Evolutionary conservation across 2,329 filamentous ascomycete species (phyloP), one percentile per base, ranked within the genome.

Genomic region (Ophiostoma australiae): DNA sequence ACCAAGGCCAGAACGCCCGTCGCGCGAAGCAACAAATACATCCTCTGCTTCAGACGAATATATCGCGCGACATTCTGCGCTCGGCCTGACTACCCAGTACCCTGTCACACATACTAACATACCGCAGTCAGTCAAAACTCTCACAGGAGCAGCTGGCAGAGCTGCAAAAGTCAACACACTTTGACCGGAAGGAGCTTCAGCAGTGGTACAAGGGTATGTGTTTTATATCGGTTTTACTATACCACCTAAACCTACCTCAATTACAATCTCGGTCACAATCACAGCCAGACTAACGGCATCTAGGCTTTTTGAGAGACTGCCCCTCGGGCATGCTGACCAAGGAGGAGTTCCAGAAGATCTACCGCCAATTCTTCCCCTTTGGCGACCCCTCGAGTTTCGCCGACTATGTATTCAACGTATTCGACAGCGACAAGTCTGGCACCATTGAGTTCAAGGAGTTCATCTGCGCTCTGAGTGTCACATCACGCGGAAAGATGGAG

Each of bases 401-500:
- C 79, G 94, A 98, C 82, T 98, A 98, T 80, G 95, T 99, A 73
- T 99, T 99, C 84, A 97, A 97, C 77, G 95, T 99, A 55, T 99
- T 99, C 80, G 95, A 99, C 81, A 91, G 92, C 79, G 95, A 99
- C 82, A 96, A 97, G 78, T 97, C 93, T 65, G 95, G 95, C 75
- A 94, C 92, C 76, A 99, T 99, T 79, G 95, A 99, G 83, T 99
- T 99, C 83, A 98, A 98, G 81, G 95, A 99, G 82, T 99, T 99
- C 82, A 99, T 99, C 81, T 97, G 94, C 83, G 95, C 95, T 37
- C 84, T 99, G 74, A 97, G 93, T 81, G 94, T 99, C 78, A 99
- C 95, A 69, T 97, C 93, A 81, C 89, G 95, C 76, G 95, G 95
- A 78, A 96, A 96, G 85, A 97, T 98, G 93, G 95, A 99, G 83